Evolutionary conservation across 805 yeast genomes (phyloP), one percentile per base, ranked within the genome.

Genomic region (Metschnikowia dekortorum): DNA sequence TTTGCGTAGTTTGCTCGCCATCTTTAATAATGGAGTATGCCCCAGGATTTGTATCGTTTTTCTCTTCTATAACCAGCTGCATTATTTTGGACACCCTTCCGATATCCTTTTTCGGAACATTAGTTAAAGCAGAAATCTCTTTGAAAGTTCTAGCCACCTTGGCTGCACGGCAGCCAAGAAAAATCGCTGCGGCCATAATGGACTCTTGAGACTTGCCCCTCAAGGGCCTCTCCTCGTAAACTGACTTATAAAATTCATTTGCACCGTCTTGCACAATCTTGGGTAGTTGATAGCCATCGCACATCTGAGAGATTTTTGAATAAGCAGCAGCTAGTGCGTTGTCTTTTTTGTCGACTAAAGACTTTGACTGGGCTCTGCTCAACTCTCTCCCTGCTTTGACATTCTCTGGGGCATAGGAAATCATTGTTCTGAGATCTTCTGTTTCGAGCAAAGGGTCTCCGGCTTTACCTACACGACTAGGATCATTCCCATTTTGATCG

Each of bases 381-480:
- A 92, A 78, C 57, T 92, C 98, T 54, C 96, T 76, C n/a, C 96
- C 96, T 3, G 82, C 80, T 53, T 84, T 80, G n/a, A 85, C 80
- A 55, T 91, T 95, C 40, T 89, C 95, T 36, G 89, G 88, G 16
- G 86, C 90, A 51, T 84, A 83, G 29, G 96, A 87, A 53, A 94
- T 94, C 75, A 91, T 84, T 4, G 99, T 92, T 13, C 95, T 89
- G 49, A 92, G 82, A 67, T 91, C 95, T 60, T 87, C 92, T 18
- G 95, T 87, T 63, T 91, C 97, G 58, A 94, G 76, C 48, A 91
- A 73, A 8, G 97, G 97, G 65, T 91, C 91, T 14, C 90, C 84
- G 5, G 97, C 97, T 65, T 91, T 97, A 68, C 99, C 99, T 55
- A 92, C 99, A 87, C 99, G 98, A 57, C 94, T 85, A 4, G 99